Percentiles rank a stretch among this genome's conserved stretches.
Evolutionary conservation across 2,329 filamentous ascomycete species (phyloP).

Genomic region (Hymenoscyphus linearis): DNA sequence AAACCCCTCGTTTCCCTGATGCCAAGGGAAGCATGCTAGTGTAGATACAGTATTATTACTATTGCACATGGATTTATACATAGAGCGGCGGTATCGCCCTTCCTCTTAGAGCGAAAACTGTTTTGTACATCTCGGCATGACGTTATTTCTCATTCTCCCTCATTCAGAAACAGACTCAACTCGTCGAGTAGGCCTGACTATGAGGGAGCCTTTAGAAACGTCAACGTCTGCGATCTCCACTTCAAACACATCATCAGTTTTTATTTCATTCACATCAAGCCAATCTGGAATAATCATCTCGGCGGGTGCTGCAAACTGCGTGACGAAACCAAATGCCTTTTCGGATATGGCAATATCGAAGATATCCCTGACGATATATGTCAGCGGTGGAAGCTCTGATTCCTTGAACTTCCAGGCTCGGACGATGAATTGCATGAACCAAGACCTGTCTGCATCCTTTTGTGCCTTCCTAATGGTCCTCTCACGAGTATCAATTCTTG

Average conservation of each 20-base stretch:
- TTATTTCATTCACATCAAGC: neutral
- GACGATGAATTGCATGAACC: constrained; percentile 55
- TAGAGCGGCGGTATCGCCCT: neutral
- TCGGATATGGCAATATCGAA: neutral
- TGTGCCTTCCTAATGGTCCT: constrained; percentile 17
- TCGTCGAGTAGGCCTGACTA: neutral
- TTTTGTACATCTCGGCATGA: neutral
- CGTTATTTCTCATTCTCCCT: neutral
- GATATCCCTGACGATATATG: constrained; percentile 15
- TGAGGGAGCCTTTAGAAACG: neutral
- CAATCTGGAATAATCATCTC: neutral
- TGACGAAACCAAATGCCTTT: neutral
- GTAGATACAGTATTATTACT: neutral
- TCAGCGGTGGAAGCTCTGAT: constrained; percentile 42
- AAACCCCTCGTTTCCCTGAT: neutral
- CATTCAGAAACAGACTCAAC: neutral
- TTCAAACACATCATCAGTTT: neutral
- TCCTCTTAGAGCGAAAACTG: neutral
- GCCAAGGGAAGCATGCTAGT: neutral
- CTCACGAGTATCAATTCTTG: constrained; percentile 27
- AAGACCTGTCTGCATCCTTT: constrained; percentile 38
- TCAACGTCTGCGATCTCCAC: constrained; percentile 6
- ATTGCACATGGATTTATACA: neutral
- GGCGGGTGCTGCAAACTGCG: neutral
- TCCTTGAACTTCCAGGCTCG: constrained; percentile 53